Conservation (phyloP, 371 early-diverging fungal species). For the Actinomortierella ambigua region DNA sequence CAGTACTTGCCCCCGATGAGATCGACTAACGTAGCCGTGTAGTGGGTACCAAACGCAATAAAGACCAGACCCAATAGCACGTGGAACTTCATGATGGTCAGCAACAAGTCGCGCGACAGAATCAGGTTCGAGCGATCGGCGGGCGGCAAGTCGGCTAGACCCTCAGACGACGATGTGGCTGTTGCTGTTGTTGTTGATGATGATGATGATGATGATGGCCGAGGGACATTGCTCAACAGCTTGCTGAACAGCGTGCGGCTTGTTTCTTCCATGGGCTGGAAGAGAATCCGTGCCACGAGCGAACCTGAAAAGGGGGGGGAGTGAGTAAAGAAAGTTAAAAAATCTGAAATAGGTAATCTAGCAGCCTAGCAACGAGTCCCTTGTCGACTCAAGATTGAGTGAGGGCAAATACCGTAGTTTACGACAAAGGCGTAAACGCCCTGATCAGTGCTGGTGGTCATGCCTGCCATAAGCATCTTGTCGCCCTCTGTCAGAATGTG, state of each 20-base stretch:
- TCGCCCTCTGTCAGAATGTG: conserved; percentile 95
- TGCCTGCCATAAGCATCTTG: conserved; percentile 79
- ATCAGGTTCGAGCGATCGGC: conserved; percentile 23
- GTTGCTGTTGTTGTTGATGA: conserved; percentile 2
- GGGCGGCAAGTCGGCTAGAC: conserved; percentile 2
- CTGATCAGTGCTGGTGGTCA: conserved; percentile 64
- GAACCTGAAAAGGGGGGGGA: conserved; percentile 63
- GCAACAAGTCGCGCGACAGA: conserved; percentile 61
- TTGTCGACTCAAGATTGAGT: not conserved
- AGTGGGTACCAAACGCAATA: conserved; percentile 84
- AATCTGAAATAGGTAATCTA: not conserved
- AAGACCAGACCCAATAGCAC: conserved; percentile 80
- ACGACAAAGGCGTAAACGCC: conserved; percentile 87
- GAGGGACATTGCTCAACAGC: conserved; percentile 39
- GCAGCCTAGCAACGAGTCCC: not conserved
- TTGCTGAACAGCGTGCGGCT: conserved; percentile 83
- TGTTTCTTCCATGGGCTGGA: conserved; percentile 94
- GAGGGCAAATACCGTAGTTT: conserved; percentile 72
- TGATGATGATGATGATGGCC: not conserved
- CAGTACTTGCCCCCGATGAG: conserved; percentile 71
- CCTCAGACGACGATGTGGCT: not conserved
- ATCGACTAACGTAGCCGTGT: conserved; percentile 74
- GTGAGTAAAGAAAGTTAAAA: not conserved
- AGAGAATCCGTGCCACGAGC: conserved; percentile 86
- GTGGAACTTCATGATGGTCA: conserved; percentile 76